phyloP scores from a whole-genome alignment of 192 early-diverging fungal species.

The Kickxella alabastrina region DNA sequence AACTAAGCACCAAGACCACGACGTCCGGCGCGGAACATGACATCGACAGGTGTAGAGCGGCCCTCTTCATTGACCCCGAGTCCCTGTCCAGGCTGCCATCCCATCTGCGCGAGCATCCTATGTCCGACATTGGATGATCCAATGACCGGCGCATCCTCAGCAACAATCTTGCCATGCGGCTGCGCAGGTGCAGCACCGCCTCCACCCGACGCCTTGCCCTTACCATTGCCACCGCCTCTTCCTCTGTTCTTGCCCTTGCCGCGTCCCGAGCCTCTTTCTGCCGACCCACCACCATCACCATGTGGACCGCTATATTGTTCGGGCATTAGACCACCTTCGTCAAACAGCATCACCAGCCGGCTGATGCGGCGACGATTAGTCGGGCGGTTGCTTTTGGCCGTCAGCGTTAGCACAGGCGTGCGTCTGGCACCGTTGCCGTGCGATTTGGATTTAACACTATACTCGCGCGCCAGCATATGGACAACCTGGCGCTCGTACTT shows the following conservation, averaged over 20 bases:
- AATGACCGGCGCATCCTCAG: constrained; percentile 35
- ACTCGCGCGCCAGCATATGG: constrained; percentile 42
- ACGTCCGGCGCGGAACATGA: constrained; percentile 40
- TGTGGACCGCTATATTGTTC: constrained; percentile 26
- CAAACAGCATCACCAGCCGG: constrained; percentile 24
- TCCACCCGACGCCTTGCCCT: constrained; percentile 6
- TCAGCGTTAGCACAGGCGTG: constrained; percentile 29
- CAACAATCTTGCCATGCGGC: constrained; percentile 37
- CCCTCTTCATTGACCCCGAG: constrained; percentile 44
- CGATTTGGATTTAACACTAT: constrained; percentile 45
- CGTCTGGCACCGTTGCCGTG: constrained; percentile 31
- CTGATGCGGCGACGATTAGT: constrained; percentile 31
- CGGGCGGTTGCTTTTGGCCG: constrained; percentile 18
- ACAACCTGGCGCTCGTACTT: constrained; percentile 42
- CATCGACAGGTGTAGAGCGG: constrained; percentile 38
- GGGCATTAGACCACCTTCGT: constrained; percentile 30
- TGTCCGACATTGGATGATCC: constrained; percentile 48
- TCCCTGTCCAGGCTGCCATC: constrained; percentile 47
- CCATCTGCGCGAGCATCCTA: constrained; percentile 51
- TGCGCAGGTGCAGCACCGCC: neutral
- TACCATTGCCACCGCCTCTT: constrained; percentile 6
- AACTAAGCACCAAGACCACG: constrained; percentile 43
- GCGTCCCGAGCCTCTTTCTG: neutral
- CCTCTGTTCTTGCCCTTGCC: neutral
- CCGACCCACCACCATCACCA: neutral